Evolutionary conservation across 2,329 filamentous ascomycete species (phyloP).

Genomic region (Xylariaceae sp.): DNA sequence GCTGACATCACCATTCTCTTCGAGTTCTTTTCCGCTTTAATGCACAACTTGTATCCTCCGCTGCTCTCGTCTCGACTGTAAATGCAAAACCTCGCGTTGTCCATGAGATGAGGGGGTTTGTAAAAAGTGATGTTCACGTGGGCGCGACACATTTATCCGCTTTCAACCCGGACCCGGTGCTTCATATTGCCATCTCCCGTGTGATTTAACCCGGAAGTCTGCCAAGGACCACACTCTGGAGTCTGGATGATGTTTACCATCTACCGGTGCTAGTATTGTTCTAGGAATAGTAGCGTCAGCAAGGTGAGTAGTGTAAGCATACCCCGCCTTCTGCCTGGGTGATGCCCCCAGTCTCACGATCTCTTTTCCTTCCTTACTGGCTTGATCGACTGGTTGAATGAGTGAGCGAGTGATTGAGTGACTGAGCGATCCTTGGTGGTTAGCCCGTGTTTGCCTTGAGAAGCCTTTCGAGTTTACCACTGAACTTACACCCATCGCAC

Average conservation of each 20-base stretch:
- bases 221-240: background rate
- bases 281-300: background rate
- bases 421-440: no score
- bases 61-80: no score
- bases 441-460: background rate
- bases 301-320: background rate
- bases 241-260: background rate
- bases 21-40: no score
- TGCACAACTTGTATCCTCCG: no score
- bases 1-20: no score
- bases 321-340: background rate
- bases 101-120: no score
- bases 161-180: no score
- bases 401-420: background rate
- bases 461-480: background rate
- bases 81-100: no score
- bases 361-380: background rate
- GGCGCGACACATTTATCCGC: no score
- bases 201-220: no score
- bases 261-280: background rate
- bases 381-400: background rate
- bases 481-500: background rate
- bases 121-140: no score
- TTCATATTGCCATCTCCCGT: no score
- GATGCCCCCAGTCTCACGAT: background rate